A percentile compares a stretch with the other conserved stretches of the same genome.
phyloP scores from a whole-genome alignment of 345 rosid genomes.

The Mercurialis annua region DNA sequence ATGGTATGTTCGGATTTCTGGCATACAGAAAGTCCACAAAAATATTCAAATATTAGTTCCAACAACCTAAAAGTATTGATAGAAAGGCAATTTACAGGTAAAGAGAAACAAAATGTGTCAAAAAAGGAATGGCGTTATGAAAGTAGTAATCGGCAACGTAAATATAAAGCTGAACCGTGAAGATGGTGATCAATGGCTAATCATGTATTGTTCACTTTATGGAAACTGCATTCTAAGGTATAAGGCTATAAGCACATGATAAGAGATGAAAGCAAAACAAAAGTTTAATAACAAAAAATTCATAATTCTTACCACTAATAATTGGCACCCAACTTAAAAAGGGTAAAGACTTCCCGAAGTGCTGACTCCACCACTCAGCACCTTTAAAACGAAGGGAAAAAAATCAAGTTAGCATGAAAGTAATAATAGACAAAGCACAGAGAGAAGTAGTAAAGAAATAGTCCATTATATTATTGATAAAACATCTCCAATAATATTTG shows the following conservation, averaged over 20 bases:
- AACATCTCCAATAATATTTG: background rate
- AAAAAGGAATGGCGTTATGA: background rate
- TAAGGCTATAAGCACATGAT: background rate
- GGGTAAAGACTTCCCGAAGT: conserved; percentile 62
- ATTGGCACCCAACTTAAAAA: conserved; percentile 78
- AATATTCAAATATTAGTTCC: no score
- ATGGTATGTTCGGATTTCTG: conserved; percentile 64
- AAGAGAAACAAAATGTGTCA: background rate
- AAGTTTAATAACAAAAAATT: background rate
- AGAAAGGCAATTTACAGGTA: background rate
- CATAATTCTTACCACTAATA: conserved; percentile 48
- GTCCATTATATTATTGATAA: background rate
- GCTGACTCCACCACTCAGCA: conserved; percentile 91
- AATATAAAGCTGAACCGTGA: background rate
- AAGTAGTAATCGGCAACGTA: background rate
- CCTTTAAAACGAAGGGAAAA: conserved; percentile 43
- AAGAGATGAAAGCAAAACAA: background rate
- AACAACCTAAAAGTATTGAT: background rate
- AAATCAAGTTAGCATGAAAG: conserved; percentile 11
- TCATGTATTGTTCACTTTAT: no score
- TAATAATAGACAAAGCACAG: conserved; percentile 4
- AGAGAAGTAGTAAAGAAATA: background rate
- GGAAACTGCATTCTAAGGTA: background rate
- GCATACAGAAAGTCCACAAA: conserved; percentile 15
- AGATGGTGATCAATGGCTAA: background rate